Base-by-base conservation (phyloP, 1,139 yeast species). In the Protomyces gravidus region DNA sequence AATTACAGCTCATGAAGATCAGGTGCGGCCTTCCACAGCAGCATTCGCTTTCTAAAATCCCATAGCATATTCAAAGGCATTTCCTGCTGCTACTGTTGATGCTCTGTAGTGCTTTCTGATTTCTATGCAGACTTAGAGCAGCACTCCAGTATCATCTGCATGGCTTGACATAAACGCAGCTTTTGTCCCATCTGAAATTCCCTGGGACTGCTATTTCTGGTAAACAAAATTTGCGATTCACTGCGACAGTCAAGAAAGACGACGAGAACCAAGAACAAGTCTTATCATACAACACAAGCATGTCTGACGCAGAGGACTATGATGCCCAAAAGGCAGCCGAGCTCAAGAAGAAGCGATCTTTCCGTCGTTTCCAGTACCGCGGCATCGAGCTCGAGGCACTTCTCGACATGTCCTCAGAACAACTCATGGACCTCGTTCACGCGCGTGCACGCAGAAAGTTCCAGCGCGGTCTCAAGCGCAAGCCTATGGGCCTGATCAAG, bases 331-430 rank as follows among this genome's bases (percentile, higher is more conserved):
- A 48, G 53, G 59, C 59, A 7, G 59, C 59, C 23, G 59, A 55
- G 53, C 53, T 49, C 33, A 55, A 55, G 59, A 55, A 55, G 49
- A 53, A 53, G 2, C 30, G 59, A 26, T 55, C 59, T 17, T 55
- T 55, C 59, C 45, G 59, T 13, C 48, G 53, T 23, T 55, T 48
- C 49, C 53, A 47, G 32, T 55, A 39, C 53, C 48, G 53, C 27
- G 59, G 53, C 23, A 40, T 55, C 23, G 53, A 90, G 78, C 88
- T 94, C 76, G 85, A 86, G 76, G 89, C 92, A 76, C 85, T 94
- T 76, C 83, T 90, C 77, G 94, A 86, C 79, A 81, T 92, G 84
- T 83, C 90, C 78, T 87, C 90, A 72, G 97, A 90, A 81, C 97
- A 92, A 76, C 90, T 94, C 81, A 86, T 94, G 80, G 53, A 49